Evolutionary conservation across 1,284 basidiomycete species (phyloP).

Genomic region (Exobasidium cylindrosporum): DNA sequence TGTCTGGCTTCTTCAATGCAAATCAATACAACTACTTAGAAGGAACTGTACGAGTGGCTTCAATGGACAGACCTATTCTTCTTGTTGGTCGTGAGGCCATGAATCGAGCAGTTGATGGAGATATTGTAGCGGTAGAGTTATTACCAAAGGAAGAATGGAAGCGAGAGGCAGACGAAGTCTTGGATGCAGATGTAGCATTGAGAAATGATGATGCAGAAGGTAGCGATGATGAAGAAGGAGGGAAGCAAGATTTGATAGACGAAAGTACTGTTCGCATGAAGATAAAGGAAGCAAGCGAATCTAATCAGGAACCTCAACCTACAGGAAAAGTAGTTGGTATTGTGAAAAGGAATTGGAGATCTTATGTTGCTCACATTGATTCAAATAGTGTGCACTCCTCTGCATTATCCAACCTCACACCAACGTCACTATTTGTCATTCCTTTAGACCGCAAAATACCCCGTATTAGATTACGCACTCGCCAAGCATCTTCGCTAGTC

Average conservation of each 20-base stretch:
- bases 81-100: constrained; percentile 86
- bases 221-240: constrained; percentile 59
- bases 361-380: constrained; percentile 93
- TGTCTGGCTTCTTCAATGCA: constrained; percentile 92
- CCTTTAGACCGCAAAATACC: constrained; percentile 89
- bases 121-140: constrained; percentile 85
- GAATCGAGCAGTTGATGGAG: constrained; percentile 92
- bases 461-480: constrained; percentile 86
- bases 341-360: constrained; percentile 89
- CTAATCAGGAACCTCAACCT: constrained; percentile 60
- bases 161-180: constrained; percentile 83
- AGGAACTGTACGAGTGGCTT: constrained; percentile 76
- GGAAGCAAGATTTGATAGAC: constrained; percentile 30
- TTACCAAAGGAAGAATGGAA: constrained; percentile 89
- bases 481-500: constrained; percentile 83
- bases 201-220: constrained; percentile 79
- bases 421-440: constrained; percentile 90
- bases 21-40: constrained; percentile 91
- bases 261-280: constrained; percentile 57
- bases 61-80: constrained; percentile 74
- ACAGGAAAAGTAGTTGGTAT: constrained; percentile 89
- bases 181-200: constrained; percentile 74
- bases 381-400: constrained; percentile 73
- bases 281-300: constrained; percentile 28
- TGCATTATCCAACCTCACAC: constrained; percentile 72